Conservation (phyloP, 345 rosid genomes). For the Moricandia moricandioides region DNA sequence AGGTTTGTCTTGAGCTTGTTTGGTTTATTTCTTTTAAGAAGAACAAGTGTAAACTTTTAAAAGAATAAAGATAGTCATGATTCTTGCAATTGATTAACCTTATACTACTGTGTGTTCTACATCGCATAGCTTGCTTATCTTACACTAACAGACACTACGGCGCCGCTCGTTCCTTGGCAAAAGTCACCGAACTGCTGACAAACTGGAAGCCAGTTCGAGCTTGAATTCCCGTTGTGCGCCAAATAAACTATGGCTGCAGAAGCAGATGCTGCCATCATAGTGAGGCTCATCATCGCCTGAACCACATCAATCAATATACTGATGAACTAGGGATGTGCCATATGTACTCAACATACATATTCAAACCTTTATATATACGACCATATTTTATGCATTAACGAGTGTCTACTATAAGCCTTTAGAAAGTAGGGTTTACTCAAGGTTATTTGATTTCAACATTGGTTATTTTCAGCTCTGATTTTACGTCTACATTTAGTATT, state of each 20-base stretch:
- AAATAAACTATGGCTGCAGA: slow-evolving; percentile 73
- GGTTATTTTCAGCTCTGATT: neutral
- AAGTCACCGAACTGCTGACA: slow-evolving; percentile 83
- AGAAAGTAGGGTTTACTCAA: neutral
- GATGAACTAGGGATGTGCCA: neutral
- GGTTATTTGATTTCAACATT: neutral
- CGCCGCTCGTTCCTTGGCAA: slow-evolving; percentile 74
- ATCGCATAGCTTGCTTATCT: too few species aligned
- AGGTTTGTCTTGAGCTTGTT: too few species aligned
- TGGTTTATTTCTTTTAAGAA: too few species aligned
- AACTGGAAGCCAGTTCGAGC: slow-evolving; percentile 72
- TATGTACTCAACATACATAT: neutral
- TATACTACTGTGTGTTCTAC: too few species aligned
- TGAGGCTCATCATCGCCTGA: slow-evolving; percentile 63
- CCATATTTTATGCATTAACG: neutral
- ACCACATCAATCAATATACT: neutral
- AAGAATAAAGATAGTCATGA: too few species aligned
- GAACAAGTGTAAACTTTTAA: too few species aligned
- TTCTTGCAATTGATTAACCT: too few species aligned
- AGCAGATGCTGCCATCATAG: slow-evolving; percentile 52
- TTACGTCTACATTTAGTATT: too few species aligned
- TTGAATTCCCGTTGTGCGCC: slow-evolving; percentile 80
- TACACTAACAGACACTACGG: slow-evolving; percentile 72
- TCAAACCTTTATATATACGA: neutral
- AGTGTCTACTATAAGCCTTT: neutral